Percentiles rank a stretch among this genome's conserved stretches.
Evolutionary conservation across 768 basidiomycete genomes (phyloP).

Genomic region (Tylopilus felleus): DNA sequence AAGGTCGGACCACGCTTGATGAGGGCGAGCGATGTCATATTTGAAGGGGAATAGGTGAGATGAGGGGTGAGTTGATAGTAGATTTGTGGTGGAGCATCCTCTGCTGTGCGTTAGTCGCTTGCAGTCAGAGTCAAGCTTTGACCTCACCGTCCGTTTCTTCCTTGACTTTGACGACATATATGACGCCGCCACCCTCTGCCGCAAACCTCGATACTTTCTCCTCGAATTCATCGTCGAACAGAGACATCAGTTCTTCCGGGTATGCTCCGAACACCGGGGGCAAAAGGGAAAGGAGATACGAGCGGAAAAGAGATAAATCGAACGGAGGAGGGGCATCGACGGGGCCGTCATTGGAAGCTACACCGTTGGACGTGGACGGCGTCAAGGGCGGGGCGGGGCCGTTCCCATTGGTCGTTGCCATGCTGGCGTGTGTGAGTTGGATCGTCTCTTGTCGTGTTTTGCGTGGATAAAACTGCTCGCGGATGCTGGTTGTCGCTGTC

Average conservation of each 20-base stretch:
- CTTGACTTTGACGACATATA: constrained; percentile 79
- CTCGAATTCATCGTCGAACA: constrained; percentile 73
- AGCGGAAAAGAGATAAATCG: constrained; percentile 66
- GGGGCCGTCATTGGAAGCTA: constrained; percentile 25
- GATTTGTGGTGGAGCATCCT: constrained; percentile 62
- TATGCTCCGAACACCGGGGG: constrained; percentile 80
- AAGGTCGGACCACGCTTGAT: constrained; percentile 89
- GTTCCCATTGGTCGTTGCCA: constrained; percentile 25
- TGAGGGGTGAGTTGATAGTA: constrained; percentile 67
- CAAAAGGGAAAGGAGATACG: constrained; percentile 67
- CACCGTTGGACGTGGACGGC: constrained; percentile 29
- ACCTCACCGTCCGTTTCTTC: constrained; percentile 70
- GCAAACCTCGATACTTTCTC: constrained; percentile 77
- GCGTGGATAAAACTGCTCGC: background rate
- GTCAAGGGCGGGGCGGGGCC: constrained; percentile 28
- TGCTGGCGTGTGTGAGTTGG: constrained; percentile 1
- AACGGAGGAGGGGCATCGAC: constrained; percentile 45
- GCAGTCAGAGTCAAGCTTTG: background rate
- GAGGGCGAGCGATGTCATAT: constrained; percentile 85
- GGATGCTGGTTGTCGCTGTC: constrained; percentile 1
- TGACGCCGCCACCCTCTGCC: constrained; percentile 66
- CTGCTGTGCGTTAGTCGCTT: constrained; percentile 35
- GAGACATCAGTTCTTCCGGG: constrained; percentile 57
- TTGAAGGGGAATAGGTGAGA: constrained; percentile 74
- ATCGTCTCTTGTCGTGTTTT: constrained; percentile 17